These are phyloP conservation scores for Alternaria gansuensis DNA, from an alignment of 2,329 filamentous ascomycete species.

Conservation along the genomic window DNA sequence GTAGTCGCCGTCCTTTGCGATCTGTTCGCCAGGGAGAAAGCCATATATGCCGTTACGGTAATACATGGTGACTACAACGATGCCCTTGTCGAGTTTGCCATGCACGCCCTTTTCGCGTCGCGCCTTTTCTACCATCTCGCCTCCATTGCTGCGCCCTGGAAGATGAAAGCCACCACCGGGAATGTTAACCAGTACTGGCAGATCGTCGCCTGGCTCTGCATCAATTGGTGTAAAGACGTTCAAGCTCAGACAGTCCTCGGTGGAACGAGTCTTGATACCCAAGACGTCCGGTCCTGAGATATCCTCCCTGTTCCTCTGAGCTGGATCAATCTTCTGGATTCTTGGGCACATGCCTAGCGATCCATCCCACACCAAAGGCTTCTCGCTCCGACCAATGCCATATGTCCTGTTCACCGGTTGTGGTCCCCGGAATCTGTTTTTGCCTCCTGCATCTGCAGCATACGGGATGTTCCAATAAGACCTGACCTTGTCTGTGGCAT, in stretches of 20 bases:
- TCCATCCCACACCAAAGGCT: conserved; percentile 43
- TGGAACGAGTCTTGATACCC: conserved; percentile 38
- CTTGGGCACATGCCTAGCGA: conserved; percentile 47
- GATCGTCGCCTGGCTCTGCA: conserved; percentile 44
- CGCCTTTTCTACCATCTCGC: conserved; percentile 45
- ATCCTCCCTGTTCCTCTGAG: conserved; percentile 38
- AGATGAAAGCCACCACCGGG: conserved; percentile 57
- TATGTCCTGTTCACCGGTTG: conserved; percentile 43
- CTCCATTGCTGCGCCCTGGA: conserved; percentile 44
- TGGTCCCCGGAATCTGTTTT: conserved; percentile 45
- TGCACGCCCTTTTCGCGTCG: conserved; percentile 37
- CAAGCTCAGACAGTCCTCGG: conserved; percentile 57
- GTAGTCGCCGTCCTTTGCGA: conserved; percentile 50
- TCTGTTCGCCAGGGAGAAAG: conserved; percentile 56
- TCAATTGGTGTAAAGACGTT: conserved; percentile 48
- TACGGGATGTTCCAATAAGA: conserved; percentile 50
- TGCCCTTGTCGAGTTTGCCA: conserved; percentile 45
- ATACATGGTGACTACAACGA: conserved; percentile 47
- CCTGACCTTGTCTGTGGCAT: conserved; percentile 40
- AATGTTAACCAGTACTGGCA: conserved; percentile 57
- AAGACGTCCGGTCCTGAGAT: conserved; percentile 39
- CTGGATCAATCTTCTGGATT: conserved; percentile 47
- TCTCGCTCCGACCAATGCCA: conserved; percentile 32
- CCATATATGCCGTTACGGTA: conserved; percentile 55
- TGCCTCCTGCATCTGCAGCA: conserved; percentile 41